Base-by-base conservation (phyloP, 441 rosid genomes). In the Arabidopsis lyrata region DNA sequence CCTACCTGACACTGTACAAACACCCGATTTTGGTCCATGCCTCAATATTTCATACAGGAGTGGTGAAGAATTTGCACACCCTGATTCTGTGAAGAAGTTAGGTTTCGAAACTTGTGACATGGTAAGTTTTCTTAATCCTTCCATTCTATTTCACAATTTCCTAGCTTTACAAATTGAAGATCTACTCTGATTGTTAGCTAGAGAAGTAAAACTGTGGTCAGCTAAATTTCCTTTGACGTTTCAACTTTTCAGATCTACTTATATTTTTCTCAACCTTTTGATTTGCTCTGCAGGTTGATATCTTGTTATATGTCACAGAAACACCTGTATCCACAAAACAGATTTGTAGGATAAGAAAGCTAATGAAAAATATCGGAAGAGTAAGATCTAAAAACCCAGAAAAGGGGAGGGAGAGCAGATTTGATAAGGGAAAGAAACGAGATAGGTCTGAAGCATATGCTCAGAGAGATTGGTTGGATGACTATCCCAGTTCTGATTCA, bases 251-350 rank as follows among this genome's bases (percentile, higher is more conserved):
- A 27, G 13, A 60, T 60, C 49, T 48, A 10, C 29, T 36, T 48
- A 41, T 20, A 34, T 39, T 29, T 57, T 58, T 38, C 68, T 77
- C 63, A 71, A 57, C 15, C 52, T 44, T 63, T 66, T 66, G 54
- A 68, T 74, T 78, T 72, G 16, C 47, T 50, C 78, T 78, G 79
- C 89, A 96, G 99, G 99, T 93, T 75, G 93, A 93, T 82, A 83
- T 93, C 76, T 84, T 96, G 91, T 86, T 87, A 60, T 86, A 86
- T 85, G 78, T 97, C 49, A 85, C 93, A 75, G 96, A 91, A 78
- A 81, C 81, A 66, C 88, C 83, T 78, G 91, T 86, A 54, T 89
- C 97, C 24, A 82, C 86, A 62, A 87, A 87, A 76, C 95, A 96
- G 76, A 90, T 96, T 50, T 89, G 88, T 82, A 86, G 80, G 53